These are phyloP conservation scores for Trichothecium sympodiale DNA, from an alignment of 2,329 filamentous ascomycete species.

Conservation along the genomic window DNA sequence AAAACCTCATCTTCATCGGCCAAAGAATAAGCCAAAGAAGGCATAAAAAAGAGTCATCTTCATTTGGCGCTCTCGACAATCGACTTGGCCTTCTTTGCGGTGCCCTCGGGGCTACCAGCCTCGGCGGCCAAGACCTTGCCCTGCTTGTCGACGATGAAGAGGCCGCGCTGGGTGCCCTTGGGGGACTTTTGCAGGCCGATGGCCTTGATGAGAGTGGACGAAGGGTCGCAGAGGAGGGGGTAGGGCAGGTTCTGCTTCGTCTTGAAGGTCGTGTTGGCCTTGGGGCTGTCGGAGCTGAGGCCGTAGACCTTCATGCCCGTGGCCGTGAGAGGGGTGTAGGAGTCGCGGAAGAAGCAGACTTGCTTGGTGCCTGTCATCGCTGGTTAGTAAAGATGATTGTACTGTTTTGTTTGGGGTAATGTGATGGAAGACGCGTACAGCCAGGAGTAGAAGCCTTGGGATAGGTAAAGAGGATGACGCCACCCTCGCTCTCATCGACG, in stretches of 20 bases:
- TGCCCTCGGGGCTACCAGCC: slow-evolving; percentile 65
- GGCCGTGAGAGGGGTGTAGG: slow-evolving; percentile 62
- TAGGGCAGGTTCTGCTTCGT: slow-evolving; percentile 86
- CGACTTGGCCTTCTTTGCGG: slow-evolving; percentile 64
- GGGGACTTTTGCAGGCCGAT: slow-evolving; percentile 84
- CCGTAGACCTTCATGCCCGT: slow-evolving; percentile 82
- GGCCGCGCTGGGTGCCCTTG: slow-evolving; percentile 71
- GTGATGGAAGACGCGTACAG: slow-evolving; percentile 49
- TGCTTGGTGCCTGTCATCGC: slow-evolving; percentile 67
- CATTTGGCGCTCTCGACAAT: slow-evolving; percentile 37
- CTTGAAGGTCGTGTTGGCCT: slow-evolving; percentile 88
- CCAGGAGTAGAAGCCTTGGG: slow-evolving; percentile 90
- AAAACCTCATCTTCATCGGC: neutral
- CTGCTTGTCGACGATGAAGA: slow-evolving; percentile 74
- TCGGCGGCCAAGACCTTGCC: slow-evolving; percentile 71
- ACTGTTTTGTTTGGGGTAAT: slow-evolving; percentile 6
- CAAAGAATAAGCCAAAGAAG: neutral
- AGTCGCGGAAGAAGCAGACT: slow-evolving; percentile 86
- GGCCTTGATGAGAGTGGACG: slow-evolving; percentile 63
- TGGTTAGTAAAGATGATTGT: slow-evolving; percentile 1
- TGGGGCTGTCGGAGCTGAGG: slow-evolving; percentile 76
- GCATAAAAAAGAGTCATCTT: neutral
- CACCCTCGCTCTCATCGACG: slow-evolving; percentile 70
- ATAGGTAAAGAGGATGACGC: slow-evolving; percentile 90
- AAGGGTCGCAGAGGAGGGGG: slow-evolving; percentile 73